Evolutionary conservation across 169 alveolate genomes (phyloP).

Genomic region (Eimeria necatrix): DNA sequence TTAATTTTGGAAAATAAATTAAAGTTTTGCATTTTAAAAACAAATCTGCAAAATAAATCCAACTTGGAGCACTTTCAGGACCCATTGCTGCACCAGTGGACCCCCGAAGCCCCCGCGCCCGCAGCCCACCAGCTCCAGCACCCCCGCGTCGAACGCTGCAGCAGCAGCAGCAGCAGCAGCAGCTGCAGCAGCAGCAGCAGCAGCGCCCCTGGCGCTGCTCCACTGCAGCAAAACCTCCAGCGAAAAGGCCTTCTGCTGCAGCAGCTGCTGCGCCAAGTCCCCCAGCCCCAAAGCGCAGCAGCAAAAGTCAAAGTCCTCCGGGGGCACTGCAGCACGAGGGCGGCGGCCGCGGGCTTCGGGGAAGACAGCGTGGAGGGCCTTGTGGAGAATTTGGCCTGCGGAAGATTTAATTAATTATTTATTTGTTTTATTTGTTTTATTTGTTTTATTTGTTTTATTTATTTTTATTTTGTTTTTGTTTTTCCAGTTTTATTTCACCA

Average conservation of each 20-base stretch:
- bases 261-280: neutral
- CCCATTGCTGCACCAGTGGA: too few species aligned
- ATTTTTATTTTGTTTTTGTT: neutral
- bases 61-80: too few species aligned
- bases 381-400: conserved; percentile 11
- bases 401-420: neutral
- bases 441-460: neutral
- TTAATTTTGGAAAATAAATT: neutral
- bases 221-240: neutral
- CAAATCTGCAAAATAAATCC: too few species aligned
- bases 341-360: neutral
- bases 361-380: neutral
- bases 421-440: neutral
- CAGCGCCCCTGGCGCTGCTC: too few species aligned
- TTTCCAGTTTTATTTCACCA: neutral
- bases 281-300: neutral
- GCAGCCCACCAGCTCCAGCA: too few species aligned
- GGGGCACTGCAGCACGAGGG: neutral
- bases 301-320: neutral
- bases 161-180: too few species aligned
- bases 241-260: neutral
- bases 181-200: too few species aligned
- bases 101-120: too few species aligned
- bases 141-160: too few species aligned
- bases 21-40: neutral